phyloP scores from a whole-genome alignment of 345 rosid species.

The Moringa oleifera region DNA sequence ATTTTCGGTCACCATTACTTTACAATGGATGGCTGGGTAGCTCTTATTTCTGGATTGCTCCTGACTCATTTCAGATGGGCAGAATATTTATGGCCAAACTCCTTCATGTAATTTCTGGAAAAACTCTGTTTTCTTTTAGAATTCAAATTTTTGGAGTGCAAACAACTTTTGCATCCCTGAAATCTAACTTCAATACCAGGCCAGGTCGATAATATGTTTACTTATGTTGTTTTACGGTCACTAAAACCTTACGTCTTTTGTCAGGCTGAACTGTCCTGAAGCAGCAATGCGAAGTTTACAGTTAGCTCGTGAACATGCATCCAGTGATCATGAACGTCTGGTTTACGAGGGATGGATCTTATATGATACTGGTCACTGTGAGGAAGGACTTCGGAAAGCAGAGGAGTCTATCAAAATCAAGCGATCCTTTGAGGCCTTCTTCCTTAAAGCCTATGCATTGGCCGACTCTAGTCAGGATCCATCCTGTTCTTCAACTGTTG shows the following conservation, averaged over 20 bases:
- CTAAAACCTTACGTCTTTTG: background rate
- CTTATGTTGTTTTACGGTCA: background rate
- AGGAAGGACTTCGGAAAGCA: slow-evolving; percentile 90
- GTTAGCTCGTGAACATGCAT: slow-evolving; percentile 85
- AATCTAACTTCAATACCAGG: too few relatives aligned
- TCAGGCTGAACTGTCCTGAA: slow-evolving; percentile 92
- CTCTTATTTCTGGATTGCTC: background rate
- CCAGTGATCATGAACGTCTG: slow-evolving; percentile 78
- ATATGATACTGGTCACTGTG: slow-evolving; percentile 92
- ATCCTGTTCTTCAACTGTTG: slow-evolving; percentile 71
- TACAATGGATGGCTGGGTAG: too few relatives aligned
- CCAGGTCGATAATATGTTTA: too few relatives aligned
- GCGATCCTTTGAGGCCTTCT: slow-evolving; percentile 97
- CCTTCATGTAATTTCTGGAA: too few relatives aligned
- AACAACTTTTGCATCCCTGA: too few relatives aligned
- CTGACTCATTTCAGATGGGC: background rate
- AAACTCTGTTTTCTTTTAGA: too few relatives aligned
- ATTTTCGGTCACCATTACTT: too few relatives aligned
- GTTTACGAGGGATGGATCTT: slow-evolving; percentile 99
- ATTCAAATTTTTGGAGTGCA: too few relatives aligned
- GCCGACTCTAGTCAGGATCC: slow-evolving; percentile 91
- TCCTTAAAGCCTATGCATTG: slow-evolving; percentile 95
- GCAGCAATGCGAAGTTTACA: slow-evolving; percentile 97
- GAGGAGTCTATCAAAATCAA: slow-evolving; percentile 74
- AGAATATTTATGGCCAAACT: too few relatives aligned